Percentiles rank a stretch among this genome's conserved stretches.
Evolutionary conservation across 805 yeast genomes (phyloP).

Genomic region (Metschnikowia santaceciliae): DNA sequence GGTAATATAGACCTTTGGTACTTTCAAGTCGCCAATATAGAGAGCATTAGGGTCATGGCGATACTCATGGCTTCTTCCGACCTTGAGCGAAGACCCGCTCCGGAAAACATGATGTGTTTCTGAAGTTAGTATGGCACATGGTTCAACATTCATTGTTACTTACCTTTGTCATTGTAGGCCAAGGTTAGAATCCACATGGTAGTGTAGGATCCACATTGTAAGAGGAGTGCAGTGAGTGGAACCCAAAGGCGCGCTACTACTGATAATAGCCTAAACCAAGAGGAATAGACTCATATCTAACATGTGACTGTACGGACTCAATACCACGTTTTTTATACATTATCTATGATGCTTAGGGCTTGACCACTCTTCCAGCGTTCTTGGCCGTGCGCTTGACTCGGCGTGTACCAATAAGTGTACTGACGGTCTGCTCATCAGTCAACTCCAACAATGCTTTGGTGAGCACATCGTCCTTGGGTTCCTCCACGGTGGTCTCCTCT

Average conservation of each 20-base stretch:
- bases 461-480: constrained; percentile 20
- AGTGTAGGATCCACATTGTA: neutral
- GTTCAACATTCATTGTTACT: constrained; percentile 15
- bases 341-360: constrained; percentile 5
- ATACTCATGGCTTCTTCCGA: constrained; percentile 30
- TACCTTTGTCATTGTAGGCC: constrained; percentile 12
- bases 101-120: constrained; percentile 14
- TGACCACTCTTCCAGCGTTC: constrained; percentile 13
- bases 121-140: constrained; percentile 16
- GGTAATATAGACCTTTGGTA: constrained; percentile 29
- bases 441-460: constrained; percentile 70
- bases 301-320: no score
- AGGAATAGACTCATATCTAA: no score
- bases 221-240: no score
- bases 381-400: constrained; percentile 17
- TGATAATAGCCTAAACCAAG: no score
- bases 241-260: neutral
- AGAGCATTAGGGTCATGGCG: constrained; percentile 18
- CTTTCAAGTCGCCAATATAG: constrained; percentile 26
- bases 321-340: neutral
- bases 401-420: constrained; percentile 56
- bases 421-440: constrained; percentile 72
- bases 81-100: constrained; percentile 9
- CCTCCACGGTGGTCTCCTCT: constrained; percentile 24
- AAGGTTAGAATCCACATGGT: constrained; percentile 18